Percentiles rank a stretch among this genome's conserved stretches.
phyloP scores from a whole-genome alignment of 768 basidiomycete species.

The Xerocomellus intermedius region DNA sequence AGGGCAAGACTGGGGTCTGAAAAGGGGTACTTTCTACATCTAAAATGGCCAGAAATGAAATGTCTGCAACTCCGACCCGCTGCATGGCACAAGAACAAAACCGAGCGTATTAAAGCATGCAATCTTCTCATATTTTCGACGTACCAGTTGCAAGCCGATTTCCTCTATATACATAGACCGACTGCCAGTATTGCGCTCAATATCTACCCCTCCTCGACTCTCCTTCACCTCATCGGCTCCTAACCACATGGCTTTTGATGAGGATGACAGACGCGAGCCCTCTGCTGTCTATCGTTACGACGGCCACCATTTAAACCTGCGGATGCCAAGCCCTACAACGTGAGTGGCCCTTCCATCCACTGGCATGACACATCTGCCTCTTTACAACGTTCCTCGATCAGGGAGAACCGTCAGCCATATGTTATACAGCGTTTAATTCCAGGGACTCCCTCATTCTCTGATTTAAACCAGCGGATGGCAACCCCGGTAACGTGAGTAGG shows the following conservation, averaged over 20 bases:
- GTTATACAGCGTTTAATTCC: too few species aligned
- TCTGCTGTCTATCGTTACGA: background rate
- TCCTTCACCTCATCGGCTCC: background rate
- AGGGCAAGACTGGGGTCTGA: too few species aligned
- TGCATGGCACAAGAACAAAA: too few species aligned
- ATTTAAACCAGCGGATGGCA: background rate
- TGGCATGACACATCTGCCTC: background rate
- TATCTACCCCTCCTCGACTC: background rate
- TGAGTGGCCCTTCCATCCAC: background rate
- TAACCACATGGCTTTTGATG: background rate
- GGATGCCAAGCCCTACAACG: background rate
- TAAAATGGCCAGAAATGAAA: too few species aligned
- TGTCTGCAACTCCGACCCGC: too few species aligned
- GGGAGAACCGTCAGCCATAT: too few species aligned
- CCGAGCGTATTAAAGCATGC: background rate
- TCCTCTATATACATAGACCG: background rate
- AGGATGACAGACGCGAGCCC: background rate
- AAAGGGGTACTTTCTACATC: too few species aligned
- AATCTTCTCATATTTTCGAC: background rate
- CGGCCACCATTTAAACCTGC: background rate
- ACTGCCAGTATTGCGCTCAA: background rate
- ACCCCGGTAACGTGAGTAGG: background rate
- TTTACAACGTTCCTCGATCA: too few species aligned
- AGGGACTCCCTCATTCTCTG: background rate
- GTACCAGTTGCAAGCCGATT: background rate